A percentile compares a stretch with the other conserved stretches of the same genome.
These are phyloP conservation scores for Lasiosphaeris hirsuta DNA, from an alignment of 495 filamentous ascomycete genomes.

Conservation along the genomic window DNA sequence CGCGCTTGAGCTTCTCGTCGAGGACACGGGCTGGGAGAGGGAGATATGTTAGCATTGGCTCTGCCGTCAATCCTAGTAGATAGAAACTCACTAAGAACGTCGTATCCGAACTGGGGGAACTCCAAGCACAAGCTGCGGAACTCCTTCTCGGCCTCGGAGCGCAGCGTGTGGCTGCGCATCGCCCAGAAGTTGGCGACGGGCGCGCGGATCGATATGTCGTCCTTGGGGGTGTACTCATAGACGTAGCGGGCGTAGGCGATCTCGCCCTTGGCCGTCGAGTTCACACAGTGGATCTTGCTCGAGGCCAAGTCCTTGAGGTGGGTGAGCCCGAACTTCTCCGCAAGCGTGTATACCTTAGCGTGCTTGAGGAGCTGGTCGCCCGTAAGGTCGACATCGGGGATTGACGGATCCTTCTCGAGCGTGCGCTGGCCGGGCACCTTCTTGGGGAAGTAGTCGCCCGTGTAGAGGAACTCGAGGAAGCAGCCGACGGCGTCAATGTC, in stretches of 20 bases:
- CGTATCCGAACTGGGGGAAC: slow-evolving; percentile 85
- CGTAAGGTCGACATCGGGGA: slow-evolving; percentile 61
- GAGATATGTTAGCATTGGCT: slow-evolving; percentile 1
- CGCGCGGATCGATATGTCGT: slow-evolving; percentile 70
- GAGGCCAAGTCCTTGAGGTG: slow-evolving; percentile 74
- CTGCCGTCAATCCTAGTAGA: neutral
- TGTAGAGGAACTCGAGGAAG: slow-evolving; percentile 92
- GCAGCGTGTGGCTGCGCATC: slow-evolving; percentile 69
- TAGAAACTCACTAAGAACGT: slow-evolving; percentile 65
- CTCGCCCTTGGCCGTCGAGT: slow-evolving; percentile 80
- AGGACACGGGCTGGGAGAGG: slow-evolving; percentile 47
- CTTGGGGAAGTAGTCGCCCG: slow-evolving; percentile 79
- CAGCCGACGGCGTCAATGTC: slow-evolving; percentile 79
- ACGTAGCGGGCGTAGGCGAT: slow-evolving; percentile 87
- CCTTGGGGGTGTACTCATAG: slow-evolving; percentile 67
- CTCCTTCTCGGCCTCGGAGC: slow-evolving; percentile 77
- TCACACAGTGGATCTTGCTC: slow-evolving; percentile 84
- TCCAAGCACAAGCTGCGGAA: slow-evolving; percentile 81
- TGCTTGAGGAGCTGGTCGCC: slow-evolving; percentile 80
- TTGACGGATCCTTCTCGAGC: slow-evolving; percentile 56
- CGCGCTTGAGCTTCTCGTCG: slow-evolving; percentile 58
- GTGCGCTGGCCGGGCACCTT: slow-evolving; percentile 53
- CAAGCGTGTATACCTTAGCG: slow-evolving; percentile 83
- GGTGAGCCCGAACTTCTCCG: slow-evolving; percentile 71
- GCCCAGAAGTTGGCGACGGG: slow-evolving; percentile 94